phyloP scores from a whole-genome alignment of 2,329 filamentous ascomycete genomes.

The Trichoderma sp. region DNA sequence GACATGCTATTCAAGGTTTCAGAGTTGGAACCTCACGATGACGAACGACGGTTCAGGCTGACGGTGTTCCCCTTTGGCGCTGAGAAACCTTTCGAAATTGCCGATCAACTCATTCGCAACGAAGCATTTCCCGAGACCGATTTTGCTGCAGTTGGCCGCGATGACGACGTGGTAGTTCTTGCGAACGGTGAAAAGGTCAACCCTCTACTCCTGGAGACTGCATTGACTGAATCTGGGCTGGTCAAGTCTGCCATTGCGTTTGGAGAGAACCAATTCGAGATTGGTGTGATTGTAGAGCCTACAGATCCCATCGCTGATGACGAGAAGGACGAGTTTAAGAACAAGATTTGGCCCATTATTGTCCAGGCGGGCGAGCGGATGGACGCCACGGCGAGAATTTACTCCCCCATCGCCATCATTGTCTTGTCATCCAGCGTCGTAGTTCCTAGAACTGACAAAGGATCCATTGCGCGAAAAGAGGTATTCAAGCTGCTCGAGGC shows the following conservation, averaged over 20 bases:
- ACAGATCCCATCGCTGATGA: slow-evolving; percentile 6
- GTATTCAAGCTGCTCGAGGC: slow-evolving; percentile 28
- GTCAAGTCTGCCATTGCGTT: slow-evolving; percentile 30
- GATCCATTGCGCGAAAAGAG: slow-evolving; percentile 31
- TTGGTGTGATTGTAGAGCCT: slow-evolving; percentile 32
- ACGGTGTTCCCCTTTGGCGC: slow-evolving; percentile 36
- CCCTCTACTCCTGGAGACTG: slow-evolving; percentile 30
- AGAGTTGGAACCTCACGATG: slow-evolving; percentile 24
- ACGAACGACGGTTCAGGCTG: slow-evolving; percentile 30
- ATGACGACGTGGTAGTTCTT: slow-evolving; percentile 36
- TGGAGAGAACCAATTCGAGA: slow-evolving; percentile 31
- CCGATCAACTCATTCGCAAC: slow-evolving; percentile 38
- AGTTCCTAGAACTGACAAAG: slow-evolving; percentile 33
- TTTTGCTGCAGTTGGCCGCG: slow-evolving; percentile 37
- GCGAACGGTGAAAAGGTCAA: slow-evolving; percentile 33
- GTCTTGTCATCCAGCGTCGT: slow-evolving; percentile 20
- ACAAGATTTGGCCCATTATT: slow-evolving; percentile 29
- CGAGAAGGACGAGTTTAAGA: slow-evolving; percentile 24
- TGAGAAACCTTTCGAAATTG: slow-evolving; percentile 34
- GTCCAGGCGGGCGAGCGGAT: slow-evolving; percentile 26
- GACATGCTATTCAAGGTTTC: slow-evolving; percentile 35
- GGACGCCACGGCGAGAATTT: slow-evolving; percentile 29
- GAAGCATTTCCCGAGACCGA: slow-evolving; percentile 31
- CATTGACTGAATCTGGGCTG: slow-evolving; percentile 26
- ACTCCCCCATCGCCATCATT: slow-evolving; percentile 30